A percentile compares a stretch with the other conserved stretches of the same genome.
These are phyloP conservation scores for Taphrina confusa DNA, from an alignment of 1,139 yeast genomes.

Conservation along the genomic window DNA sequence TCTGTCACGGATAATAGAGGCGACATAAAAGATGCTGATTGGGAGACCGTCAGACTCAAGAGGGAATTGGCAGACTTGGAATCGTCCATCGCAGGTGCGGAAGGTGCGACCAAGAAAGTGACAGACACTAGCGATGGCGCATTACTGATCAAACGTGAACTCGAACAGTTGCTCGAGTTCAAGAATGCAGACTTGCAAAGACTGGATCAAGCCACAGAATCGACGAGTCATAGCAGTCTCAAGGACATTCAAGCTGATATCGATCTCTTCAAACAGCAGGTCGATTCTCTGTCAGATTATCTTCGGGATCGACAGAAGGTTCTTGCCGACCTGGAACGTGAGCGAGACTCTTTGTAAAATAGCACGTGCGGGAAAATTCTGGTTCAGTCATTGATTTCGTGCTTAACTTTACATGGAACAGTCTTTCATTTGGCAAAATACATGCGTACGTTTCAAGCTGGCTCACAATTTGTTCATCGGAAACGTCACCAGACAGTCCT, in stretches of 20 bases:
- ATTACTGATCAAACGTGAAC: constrained; percentile 62
- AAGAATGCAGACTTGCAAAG: constrained; percentile 57
- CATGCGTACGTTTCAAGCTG: too few species aligned
- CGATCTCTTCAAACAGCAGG: constrained; percentile 65
- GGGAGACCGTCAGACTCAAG: constrained; percentile 86
- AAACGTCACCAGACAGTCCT: too few species aligned
- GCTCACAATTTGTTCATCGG: too few species aligned
- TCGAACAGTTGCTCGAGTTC: constrained; percentile 76
- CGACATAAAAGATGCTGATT: constrained; percentile 64
- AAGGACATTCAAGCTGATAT: constrained; percentile 56
- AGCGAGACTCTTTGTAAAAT: constrained; percentile 18
- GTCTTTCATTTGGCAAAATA: too few species aligned
- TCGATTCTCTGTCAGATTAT: constrained; percentile 54
- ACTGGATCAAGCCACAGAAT: constrained; percentile 38
- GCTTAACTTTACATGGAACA: too few species aligned
- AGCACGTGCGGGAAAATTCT: too few species aligned
- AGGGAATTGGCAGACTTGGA: constrained; percentile 77
- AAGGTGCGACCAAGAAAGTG: constrained; percentile 52
- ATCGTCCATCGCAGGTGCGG: constrained; percentile 60
- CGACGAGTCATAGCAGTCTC: constrained; percentile 39
- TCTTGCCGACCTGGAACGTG: constrained; percentile 50
- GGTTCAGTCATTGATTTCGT: too few species aligned
- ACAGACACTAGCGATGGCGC: constrained; percentile 45
- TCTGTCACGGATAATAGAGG: constrained; percentile 72
- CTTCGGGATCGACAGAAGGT: constrained; percentile 54